These are phyloP conservation scores for Fusarium sp. DNA, from an alignment of 2,329 filamentous ascomycete species.

Conservation along the genomic window DNA sequence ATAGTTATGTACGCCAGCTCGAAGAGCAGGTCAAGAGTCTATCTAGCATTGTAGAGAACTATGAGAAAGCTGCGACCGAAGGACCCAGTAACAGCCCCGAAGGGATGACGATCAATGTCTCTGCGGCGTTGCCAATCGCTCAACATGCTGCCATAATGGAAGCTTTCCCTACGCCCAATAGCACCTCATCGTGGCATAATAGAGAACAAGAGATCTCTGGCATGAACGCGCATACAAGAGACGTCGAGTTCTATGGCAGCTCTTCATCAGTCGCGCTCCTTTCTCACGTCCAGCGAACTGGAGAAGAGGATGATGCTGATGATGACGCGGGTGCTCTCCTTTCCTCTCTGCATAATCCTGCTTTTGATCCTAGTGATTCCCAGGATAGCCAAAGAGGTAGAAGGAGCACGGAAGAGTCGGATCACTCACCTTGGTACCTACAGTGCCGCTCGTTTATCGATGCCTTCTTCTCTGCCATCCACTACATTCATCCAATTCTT, in stretches of 20 bases:
- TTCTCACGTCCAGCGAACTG: background rate
- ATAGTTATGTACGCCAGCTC: background rate
- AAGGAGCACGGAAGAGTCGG: background rate
- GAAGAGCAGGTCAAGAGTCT: conserved; percentile 1
- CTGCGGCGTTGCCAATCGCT: background rate
- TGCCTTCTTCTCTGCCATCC: background rate
- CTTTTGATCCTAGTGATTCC: background rate
- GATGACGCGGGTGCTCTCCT: background rate
- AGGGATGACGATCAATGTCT: background rate
- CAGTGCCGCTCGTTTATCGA: background rate
- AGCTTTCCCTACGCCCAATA: background rate
- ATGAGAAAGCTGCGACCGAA: background rate
- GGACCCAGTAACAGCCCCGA: background rate
- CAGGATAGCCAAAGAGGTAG: background rate
- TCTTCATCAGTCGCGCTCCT: fast-evolving
- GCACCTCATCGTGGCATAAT: background rate
- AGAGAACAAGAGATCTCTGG: conserved; percentile 2
- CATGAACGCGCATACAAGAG: background rate
- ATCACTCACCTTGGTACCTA: background rate
- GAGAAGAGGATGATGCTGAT: background rate
- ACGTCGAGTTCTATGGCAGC: background rate
- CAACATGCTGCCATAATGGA: background rate
- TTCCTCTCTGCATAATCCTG: background rate
- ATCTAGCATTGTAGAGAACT: background rate
- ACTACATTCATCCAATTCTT: background rate